Conservation (phyloP, 495 filamentous ascomycete species). For the Neurospora sublineolata region DNA sequence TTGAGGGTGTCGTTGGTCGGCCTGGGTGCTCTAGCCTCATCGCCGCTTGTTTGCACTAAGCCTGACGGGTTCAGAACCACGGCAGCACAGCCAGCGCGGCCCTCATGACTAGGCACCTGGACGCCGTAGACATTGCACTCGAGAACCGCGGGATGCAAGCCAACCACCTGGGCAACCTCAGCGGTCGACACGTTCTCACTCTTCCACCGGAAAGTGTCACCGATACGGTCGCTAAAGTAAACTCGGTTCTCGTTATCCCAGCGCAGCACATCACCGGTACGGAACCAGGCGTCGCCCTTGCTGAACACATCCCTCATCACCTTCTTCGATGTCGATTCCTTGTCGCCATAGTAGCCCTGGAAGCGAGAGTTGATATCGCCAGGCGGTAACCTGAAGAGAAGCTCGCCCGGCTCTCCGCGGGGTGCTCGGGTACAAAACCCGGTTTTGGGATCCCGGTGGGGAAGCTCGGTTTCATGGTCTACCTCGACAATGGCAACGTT, state of each 20-base stretch:
- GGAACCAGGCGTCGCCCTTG: conserved; percentile 80
- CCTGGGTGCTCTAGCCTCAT: conserved; percentile 1
- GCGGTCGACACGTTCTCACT: conserved; percentile 83
- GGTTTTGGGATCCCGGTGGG: conserved; percentile 58
- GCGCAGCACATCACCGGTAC: conserved; percentile 72
- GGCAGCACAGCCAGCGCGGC: conserved; percentile 74
- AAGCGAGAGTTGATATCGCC: conserved; percentile 52
- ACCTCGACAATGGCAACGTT: conserved; percentile 53
- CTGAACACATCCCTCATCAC: conserved; percentile 65
- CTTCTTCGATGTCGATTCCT: conserved; percentile 62
- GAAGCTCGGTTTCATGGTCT: conserved; percentile 60
- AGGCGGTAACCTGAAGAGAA: conserved; percentile 63
- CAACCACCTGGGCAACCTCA: conserved; percentile 67
- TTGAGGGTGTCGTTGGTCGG: conserved; percentile 35
- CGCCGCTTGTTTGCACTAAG: conserved; percentile 18
- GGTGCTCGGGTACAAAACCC: conserved; percentile 54
- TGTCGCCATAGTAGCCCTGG: conserved; percentile 81
- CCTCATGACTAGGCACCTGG: conserved; percentile 69
- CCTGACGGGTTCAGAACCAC: conserved; percentile 38
- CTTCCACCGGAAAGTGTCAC: conserved; percentile 95
- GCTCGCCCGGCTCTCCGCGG: conserved; percentile 62
- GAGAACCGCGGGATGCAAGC: conserved; percentile 50
- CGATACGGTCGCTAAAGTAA: conserved; percentile 83
- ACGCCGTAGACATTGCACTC: conserved; percentile 91
- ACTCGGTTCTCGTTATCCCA: conserved; percentile 60